Evolutionary conservation across 2,329 filamentous ascomycete genomes (phyloP).

Genomic region (Alternaria gaisen): DNA sequence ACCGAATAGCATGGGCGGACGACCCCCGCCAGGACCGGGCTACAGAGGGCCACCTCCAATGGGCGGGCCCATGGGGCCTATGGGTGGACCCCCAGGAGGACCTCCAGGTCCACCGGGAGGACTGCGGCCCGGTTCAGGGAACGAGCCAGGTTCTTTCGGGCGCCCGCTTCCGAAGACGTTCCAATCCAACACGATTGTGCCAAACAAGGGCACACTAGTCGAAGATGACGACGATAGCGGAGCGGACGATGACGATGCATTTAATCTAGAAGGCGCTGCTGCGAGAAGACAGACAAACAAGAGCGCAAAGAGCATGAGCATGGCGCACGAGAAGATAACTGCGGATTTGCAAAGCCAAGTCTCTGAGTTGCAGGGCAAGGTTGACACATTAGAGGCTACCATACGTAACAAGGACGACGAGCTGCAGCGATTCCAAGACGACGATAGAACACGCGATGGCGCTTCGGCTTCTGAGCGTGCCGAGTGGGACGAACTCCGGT

Average conservation of each 20-base stretch:
- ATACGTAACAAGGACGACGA: slow-evolving; percentile 77
- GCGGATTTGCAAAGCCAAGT: slow-evolving; percentile 84
- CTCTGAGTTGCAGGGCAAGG: slow-evolving; percentile 74
- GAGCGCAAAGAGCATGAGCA: slow-evolving; percentile 47
- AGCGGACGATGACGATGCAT: slow-evolving; percentile 67
- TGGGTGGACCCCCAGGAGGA: slow-evolving; percentile 55
- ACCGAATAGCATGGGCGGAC: slow-evolving; percentile 65
- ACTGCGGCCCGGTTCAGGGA: slow-evolving; percentile 34
- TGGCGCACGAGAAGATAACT: slow-evolving; percentile 58
- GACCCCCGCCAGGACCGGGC: slow-evolving; percentile 47
- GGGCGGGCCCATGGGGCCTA: slow-evolving; percentile 10
- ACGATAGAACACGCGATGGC: slow-evolving; percentile 62
- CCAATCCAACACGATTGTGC: slow-evolving; percentile 94
- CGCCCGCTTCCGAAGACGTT: slow-evolving; percentile 87
- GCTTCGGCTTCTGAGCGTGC: slow-evolving; percentile 70
- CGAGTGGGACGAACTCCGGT: slow-evolving; percentile 73
- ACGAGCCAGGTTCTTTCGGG: slow-evolving; percentile 67
- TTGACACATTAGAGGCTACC: slow-evolving; percentile 74
- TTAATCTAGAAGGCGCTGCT: slow-evolving; percentile 63
- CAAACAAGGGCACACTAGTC: slow-evolving; percentile 97
- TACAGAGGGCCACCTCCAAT: slow-evolving; percentile 38
- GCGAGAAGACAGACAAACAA: slow-evolving; percentile 57
- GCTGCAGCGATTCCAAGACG: slow-evolving; percentile 66
- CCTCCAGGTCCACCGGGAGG: slow-evolving; percentile 52
- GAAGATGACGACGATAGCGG: slow-evolving; percentile 76